phyloP scores from a whole-genome alignment of 2,329 filamentous ascomycete species.

The Exophiala alcalophila region DNA sequence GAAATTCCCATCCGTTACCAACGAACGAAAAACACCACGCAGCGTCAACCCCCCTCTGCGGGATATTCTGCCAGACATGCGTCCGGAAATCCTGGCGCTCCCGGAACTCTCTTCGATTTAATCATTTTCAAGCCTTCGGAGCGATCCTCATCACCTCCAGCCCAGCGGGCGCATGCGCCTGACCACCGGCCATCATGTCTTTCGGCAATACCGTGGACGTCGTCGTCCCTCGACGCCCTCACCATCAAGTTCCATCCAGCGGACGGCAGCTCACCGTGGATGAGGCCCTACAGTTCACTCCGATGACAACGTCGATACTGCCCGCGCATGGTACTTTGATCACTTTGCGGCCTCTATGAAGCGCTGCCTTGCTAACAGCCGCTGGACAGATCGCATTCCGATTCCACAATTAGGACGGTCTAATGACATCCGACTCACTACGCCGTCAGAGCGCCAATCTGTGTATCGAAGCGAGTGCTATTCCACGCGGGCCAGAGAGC shows the following conservation, averaged over 20 bases:
- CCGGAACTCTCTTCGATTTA: too few species aligned
- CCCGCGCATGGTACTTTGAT: conserved; percentile 43
- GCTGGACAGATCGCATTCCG: conserved; percentile 24
- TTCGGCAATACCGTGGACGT: conserved; percentile 37
- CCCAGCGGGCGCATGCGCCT: too few species aligned
- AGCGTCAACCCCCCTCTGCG: too few species aligned
- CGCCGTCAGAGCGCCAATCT: conserved; percentile 18
- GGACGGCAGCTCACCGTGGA: conserved; percentile 43
- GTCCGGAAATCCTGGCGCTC: too few species aligned
- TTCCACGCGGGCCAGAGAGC: conserved; percentile 17
- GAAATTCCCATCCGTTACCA: too few species aligned
- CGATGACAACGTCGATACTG: conserved; percentile 45
- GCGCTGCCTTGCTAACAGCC: conserved; percentile 2
- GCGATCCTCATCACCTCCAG: too few species aligned
- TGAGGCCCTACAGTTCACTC: conserved; percentile 49
- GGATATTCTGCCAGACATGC: too few species aligned
- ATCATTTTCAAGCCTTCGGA: too few species aligned
- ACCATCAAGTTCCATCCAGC: conserved; percentile 7
- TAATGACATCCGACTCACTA: conserved; percentile 18
- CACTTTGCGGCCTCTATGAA: background rate
- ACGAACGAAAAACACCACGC: too few species aligned
- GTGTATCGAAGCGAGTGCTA: conserved; percentile 17
- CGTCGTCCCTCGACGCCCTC: conserved; percentile 34
- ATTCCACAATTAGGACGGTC: conserved; percentile 21
- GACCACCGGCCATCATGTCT: too few species aligned